Percentiles rank a stretch among this genome's conserved stretches.
phyloP scores from a whole-genome alignment of 1,139 yeast genomes.

The Cylindricascospora bacillispora region DNA sequence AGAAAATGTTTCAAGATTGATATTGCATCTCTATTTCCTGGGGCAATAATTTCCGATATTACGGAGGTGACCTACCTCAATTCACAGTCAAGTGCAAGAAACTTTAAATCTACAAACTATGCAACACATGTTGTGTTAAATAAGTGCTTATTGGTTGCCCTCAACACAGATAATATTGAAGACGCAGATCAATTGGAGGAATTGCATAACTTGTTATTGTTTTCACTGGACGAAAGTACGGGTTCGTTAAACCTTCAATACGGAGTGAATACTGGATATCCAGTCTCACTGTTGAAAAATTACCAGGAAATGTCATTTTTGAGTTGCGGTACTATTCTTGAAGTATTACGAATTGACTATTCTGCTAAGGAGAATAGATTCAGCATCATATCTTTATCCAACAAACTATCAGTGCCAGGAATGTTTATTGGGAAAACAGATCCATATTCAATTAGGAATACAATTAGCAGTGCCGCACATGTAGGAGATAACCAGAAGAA shows the following conservation, averaged over 20 bases:
- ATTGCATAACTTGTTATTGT: constrained; percentile 14
- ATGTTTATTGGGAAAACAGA: no score
- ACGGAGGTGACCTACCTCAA: no score
- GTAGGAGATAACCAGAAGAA: no score
- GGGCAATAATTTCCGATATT: no score
- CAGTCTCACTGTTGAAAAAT: constrained; percentile 11
- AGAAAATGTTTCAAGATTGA: no score
- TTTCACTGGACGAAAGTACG: constrained; percentile 17
- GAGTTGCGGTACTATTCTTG: constrained; percentile 14
- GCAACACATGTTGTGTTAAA: background rate
- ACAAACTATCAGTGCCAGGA: no score
- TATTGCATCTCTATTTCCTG: no score
- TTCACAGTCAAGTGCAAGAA: no score
- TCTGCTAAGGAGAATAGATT: constrained; percentile 19
- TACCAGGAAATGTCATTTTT: constrained; percentile 11
- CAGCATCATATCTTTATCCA: constrained; percentile 9
- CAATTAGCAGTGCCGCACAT: no score
- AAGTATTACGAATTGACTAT: constrained; percentile 16
- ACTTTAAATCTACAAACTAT: no score
- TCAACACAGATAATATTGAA: constrained; percentile 18
- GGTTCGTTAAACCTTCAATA: constrained; percentile 13
- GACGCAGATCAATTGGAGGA: constrained; percentile 7
- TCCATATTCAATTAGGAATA: no score
- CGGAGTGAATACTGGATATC: constrained; percentile 8
- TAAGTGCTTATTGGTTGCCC: constrained; percentile 16